phyloP scores from a whole-genome alignment of 176 grass and related monocot genomes.

The Calamus simplicifolius region DNA sequence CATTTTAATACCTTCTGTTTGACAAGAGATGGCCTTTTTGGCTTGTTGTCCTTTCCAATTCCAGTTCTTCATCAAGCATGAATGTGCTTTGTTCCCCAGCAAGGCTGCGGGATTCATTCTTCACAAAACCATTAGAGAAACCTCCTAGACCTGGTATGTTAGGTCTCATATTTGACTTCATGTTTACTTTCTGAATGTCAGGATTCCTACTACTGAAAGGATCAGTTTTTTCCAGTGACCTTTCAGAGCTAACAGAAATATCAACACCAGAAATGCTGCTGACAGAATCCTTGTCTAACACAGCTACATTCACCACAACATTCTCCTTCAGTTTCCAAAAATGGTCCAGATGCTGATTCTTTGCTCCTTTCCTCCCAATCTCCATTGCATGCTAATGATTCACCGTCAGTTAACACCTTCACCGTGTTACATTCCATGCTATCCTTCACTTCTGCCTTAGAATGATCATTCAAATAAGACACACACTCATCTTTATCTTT shows the following conservation, averaged over 20 bases:
- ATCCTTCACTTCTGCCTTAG: constrained; percentile 16
- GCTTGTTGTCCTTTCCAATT: constrained; percentile 42
- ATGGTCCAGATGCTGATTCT: neutral
- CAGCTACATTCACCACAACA: constrained; percentile 15
- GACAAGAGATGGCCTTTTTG: constrained; percentile 27
- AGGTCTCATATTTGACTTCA: constrained; percentile 19
- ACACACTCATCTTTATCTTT: constrained; percentile 35
- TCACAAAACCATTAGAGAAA: constrained; percentile 24
- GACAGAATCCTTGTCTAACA: constrained; percentile 27
- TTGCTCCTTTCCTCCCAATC: neutral
- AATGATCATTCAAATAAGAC: constrained; percentile 4
- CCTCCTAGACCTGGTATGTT: constrained; percentile 25
- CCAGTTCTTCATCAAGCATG: constrained; percentile 79
- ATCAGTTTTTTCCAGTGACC: constrained; percentile 23
- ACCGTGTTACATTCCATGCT: constrained; percentile 10
- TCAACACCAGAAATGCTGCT: constrained; percentile 10
- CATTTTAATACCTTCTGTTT: constrained; percentile 46
- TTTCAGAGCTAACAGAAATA: constrained; percentile 14
- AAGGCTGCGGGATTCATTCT: constrained; percentile 24
- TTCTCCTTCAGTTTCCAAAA: neutral
- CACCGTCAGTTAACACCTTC: constrained; percentile 24
- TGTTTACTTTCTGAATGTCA: constrained; percentile 29
- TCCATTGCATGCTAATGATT: constrained; percentile 13
- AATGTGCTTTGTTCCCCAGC: constrained; percentile 66
- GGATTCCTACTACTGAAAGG: constrained; percentile 20